Evolutionary conservation across 148 eudicot genomes (phyloP), one percentile per base, ranked within the genome.

Genomic region (Silene conica): DNA sequence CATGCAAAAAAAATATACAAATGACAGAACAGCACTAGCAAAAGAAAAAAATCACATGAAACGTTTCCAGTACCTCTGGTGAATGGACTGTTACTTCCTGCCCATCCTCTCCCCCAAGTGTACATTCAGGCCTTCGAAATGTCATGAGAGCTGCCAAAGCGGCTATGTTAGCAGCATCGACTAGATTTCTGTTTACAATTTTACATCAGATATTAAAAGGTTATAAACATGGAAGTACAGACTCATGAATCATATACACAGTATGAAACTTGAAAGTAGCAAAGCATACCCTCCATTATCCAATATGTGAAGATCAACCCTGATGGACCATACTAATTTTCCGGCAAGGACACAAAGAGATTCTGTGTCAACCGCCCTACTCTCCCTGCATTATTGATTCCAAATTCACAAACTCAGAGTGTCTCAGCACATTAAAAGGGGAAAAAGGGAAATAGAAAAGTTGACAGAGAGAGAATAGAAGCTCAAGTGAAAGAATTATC

Each of bases 141-240:
- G 97, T 91, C 68, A 84, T 81, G 19, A 93, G 95, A 65, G 98
- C 92, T 78, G 89, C 90, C 83, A 93, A 85, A 72, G 98, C 98
- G 79, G 98, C 97, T 81, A 87, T 85, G 82, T 95, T 95, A 84
- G 98, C 97, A 81, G 98, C 96, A 90, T 95, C 97, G 77, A 92
- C 89, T 80, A 95, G 93, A 86, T 95, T 95, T 72, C 97, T 92
- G 81, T 79, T 74, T 58, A 28, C 56, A 66, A 1, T n/a, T n/a
- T n/a, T n/a, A n/a, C 34, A 31, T 45, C 73, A 61, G 52, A 58
- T 59, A 75, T 48, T n/a, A 69, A 23, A 46, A 46, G 25, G 72
- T 10, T 19, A 26, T 46, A 65, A 61, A 60, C 46, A 68, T 9
- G 19, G 22, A 1, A 22, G 25, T 70, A 48, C 62, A 59, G 43